Conservation (phyloP, 805 yeast species). For the Kodamaea kakaduensis region DNA sequence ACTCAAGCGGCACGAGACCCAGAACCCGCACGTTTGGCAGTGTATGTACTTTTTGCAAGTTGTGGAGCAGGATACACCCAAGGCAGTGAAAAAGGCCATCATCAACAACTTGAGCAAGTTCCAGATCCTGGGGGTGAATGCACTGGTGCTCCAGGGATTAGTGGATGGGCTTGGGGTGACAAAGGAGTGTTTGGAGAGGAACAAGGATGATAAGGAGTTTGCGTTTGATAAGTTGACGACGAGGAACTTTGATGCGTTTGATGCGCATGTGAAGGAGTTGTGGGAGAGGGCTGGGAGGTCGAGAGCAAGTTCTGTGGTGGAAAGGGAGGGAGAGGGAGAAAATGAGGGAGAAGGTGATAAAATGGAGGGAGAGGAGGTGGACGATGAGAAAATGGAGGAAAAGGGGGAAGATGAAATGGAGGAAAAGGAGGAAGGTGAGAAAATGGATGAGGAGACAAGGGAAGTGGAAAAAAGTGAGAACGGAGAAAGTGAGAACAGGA, state of each 20-base stretch:
- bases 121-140: conserved; percentile 25
- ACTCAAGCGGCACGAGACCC: conserved; percentile 34
- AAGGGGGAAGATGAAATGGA: too few relatives aligned
- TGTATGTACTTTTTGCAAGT: conserved; percentile 51
- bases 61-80: conserved; percentile 48
- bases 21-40: conserved; percentile 53
- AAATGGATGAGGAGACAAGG: too few relatives aligned
- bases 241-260: conserved; percentile 31
- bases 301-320: conserved; percentile 10
- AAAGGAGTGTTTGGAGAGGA: conserved; percentile 19
- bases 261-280: conserved; percentile 20
- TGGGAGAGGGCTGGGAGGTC: conserved; percentile 19
- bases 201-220: conserved; percentile 26
- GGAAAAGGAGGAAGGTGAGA: too few relatives aligned
- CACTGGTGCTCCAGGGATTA: conserved; percentile 29
- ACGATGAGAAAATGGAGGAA: too few relatives aligned
- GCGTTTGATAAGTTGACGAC: conserved; percentile 28
- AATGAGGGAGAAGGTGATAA: conserved; percentile 10
- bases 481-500: too few relatives aligned
- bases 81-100: conserved; percentile 49
- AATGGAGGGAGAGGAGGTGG: conserved; percentile 5
- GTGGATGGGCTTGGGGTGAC: conserved; percentile 34
- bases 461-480: too few relatives aligned
- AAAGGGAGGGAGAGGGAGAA: conserved; percentile 3
- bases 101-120: conserved; percentile 50